Evolutionary conservation across 805 yeast species (phyloP).

Genomic region (Metschnikowia kofuensis): DNA sequence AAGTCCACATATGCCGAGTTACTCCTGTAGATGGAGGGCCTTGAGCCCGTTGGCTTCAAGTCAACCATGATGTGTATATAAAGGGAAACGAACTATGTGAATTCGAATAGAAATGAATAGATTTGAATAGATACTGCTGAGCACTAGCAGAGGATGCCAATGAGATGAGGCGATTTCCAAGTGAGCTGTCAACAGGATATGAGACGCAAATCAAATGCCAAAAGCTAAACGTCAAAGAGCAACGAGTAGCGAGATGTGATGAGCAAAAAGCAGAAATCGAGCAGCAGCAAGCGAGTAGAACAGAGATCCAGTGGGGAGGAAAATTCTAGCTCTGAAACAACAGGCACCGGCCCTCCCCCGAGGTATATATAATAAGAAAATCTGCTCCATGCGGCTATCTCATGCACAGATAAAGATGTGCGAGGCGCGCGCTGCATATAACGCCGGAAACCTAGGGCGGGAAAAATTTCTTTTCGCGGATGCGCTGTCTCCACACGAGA

Average conservation of each 20-base stretch:
- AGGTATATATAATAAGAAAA: constrained; percentile 1
- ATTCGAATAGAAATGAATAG: no score
- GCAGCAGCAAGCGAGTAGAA: not conserved
- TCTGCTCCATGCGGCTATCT: constrained; percentile 3
- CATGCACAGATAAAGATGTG: constrained; percentile 10
- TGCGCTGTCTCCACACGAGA: not conserved
- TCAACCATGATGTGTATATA: constrained; percentile 9
- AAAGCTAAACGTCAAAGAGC: no score
- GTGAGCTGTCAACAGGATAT: no score
- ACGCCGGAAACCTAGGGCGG: no score
- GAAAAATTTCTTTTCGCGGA: constrained; percentile 3
- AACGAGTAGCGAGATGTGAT: not conserved
- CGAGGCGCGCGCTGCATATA: constrained; percentile 3
- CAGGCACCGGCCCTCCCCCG: no score
- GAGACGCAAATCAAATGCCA: no score
- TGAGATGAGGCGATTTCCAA: no score
- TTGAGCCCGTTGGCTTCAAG: constrained; percentile 11
- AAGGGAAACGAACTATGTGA: not conserved
- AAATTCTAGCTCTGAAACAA: no score
- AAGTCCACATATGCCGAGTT: constrained; percentile 16
- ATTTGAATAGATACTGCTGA: no score
- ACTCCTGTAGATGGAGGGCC: constrained; percentile 17
- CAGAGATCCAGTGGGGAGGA: no score
- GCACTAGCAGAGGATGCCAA: no score
- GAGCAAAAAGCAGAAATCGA: not conserved